Evolutionary conservation across 1,139 yeast genomes (phyloP).

Genomic region (Pichia kudriavzevii): DNA sequence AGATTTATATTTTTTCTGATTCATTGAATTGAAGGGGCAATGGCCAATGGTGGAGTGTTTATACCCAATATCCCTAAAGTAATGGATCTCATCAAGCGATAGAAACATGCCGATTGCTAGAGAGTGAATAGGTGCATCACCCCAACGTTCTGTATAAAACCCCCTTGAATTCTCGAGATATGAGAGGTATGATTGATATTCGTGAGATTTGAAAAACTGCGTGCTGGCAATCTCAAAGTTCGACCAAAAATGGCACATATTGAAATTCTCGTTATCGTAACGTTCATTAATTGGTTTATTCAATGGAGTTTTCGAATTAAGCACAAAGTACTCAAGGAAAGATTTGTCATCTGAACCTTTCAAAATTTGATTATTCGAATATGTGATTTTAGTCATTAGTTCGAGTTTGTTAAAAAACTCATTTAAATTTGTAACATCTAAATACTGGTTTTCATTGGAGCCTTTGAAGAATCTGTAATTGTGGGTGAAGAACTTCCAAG

Average conservation of each 20-base stretch:
- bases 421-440: slow-evolving; percentile 20
- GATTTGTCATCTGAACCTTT: neutral
- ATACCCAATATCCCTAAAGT: slow-evolving; percentile 87
- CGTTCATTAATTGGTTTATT: slow-evolving; percentile 40
- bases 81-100: slow-evolving; percentile 63
- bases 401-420: slow-evolving; percentile 18
- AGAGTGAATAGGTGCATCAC: slow-evolving; percentile 91
- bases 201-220: slow-evolving; percentile 57
- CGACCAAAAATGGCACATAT: slow-evolving; percentile 84
- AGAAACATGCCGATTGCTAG: slow-evolving; percentile 72
- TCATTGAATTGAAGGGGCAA: slow-evolving; percentile 67
- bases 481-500: slow-evolving; percentile 51
- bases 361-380: slow-evolving; percentile 20
- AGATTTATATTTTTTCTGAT: slow-evolving; percentile 41
- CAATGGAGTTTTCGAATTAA: neutral
- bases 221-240: slow-evolving; percentile 86
- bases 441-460: slow-evolving; percentile 22
- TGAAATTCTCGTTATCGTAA: slow-evolving; percentile 51
- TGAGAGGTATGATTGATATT: slow-evolving; percentile 58
- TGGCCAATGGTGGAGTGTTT: slow-evolving; percentile 71
- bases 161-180: slow-evolving; percentile 69
- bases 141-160: slow-evolving; percentile 86
- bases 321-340: slow-evolving; percentile 3
- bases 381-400: slow-evolving; percentile 18
- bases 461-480: slow-evolving; percentile 27